Base-by-base conservation (phyloP, 345 rosid genomes). In the Tarenaya hassleriana region DNA sequence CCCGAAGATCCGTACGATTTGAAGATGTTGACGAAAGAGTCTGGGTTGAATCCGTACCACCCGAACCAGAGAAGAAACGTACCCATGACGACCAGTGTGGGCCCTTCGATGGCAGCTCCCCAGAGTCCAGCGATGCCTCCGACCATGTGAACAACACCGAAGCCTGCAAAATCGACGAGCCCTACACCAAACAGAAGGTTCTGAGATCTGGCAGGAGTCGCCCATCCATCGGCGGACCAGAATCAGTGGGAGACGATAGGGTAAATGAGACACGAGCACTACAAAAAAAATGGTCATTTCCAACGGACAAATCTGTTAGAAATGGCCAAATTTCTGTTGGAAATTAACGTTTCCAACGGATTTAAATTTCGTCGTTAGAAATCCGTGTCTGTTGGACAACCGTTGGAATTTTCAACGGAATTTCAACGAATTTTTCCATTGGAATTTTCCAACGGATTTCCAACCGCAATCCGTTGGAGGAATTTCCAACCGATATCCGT, bases 1-100 rank as follows among this genome's bases (percentile, higher is more conserved):
- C 71, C 66, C 1, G 69, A 57, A 0, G 55, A 32, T 7, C 64
- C 32, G 37, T 81, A 84, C 0, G 61, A 6, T 10, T 60, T 63
- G 3, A 71, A 27, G 60, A 84, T 84, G 35, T 72, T 71, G 14
- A 44, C 50, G 19, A 84, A 81, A 0, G 88, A 81, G 1, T 86
- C 94, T 6, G 92, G 88, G 69, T 82, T 87, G 42, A 87, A 84
- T 34, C 94, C 94, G 7, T 87, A 87, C 96, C 94, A 84, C 3
- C 71, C 71, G 10, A 60, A 67, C 71, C 71, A 67, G 0, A 67
- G 46, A 1, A 67, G 62, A 41, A 67, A 67, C 0, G 71, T 60
- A 54, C 71, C 71, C 6, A 67, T 58, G 14, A 67, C 71, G 8
- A 67, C 71, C 11, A 67, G 54, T 3, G 71, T 1, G 11, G 71